These are phyloP conservation scores for Apiospora pterosperma DNA, from an alignment of 2,329 filamentous ascomycete species.

Conservation along the genomic window DNA sequence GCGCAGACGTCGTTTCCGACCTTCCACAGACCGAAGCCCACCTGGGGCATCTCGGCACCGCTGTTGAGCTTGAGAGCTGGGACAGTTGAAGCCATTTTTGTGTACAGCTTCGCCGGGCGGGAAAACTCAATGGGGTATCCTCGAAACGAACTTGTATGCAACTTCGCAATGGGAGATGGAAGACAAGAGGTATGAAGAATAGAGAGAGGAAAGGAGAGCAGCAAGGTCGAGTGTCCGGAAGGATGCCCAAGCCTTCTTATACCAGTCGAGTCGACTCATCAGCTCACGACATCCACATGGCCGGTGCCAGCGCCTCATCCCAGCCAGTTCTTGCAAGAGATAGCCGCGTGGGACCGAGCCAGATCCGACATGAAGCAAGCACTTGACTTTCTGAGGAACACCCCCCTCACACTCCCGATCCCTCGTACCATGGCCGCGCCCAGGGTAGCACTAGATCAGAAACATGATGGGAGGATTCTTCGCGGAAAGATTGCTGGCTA, in stretches of 20 bases:
- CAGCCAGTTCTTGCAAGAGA: background rate
- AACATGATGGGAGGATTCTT: background rate
- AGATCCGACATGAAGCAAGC: background rate
- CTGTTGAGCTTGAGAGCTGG: slow-evolving; percentile 60
- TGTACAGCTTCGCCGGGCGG: background rate
- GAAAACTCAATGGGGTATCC: background rate
- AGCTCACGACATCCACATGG: background rate
- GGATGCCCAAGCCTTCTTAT: background rate
- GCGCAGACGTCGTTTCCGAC: slow-evolving; percentile 70
- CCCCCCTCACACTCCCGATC: background rate
- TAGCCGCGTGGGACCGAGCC: background rate
- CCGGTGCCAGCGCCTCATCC: background rate
- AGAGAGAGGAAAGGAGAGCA: background rate
- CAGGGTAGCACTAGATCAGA: background rate
- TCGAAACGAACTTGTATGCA: too few relatives aligned
- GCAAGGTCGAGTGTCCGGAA: background rate
- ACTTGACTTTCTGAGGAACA: background rate
- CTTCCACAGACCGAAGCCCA: slow-evolving; percentile 82
- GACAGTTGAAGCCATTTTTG: slow-evolving; percentile 16
- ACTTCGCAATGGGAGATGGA: background rate
- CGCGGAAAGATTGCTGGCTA: background rate
- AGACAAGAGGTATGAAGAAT: background rate
- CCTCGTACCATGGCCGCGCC: background rate
- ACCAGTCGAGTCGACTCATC: background rate
- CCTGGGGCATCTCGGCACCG: slow-evolving; percentile 68